Conservation (phyloP, 164 flowering plant species). For the Annona squamosa region DNA sequence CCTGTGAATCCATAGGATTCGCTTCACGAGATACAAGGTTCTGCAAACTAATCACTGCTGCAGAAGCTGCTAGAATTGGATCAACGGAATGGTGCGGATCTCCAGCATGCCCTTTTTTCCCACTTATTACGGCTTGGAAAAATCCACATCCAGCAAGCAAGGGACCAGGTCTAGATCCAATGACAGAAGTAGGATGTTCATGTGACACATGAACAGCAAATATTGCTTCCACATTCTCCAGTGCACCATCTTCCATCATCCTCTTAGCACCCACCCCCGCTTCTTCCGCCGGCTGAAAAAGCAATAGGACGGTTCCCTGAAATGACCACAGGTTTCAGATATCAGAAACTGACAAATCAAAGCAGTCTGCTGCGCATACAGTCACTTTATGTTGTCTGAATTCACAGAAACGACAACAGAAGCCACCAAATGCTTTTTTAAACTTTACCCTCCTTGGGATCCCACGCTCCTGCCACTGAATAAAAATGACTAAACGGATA, state of each 20-base stretch:
- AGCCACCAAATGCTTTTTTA: not conserved
- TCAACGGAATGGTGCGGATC: slow-evolving; percentile 38
- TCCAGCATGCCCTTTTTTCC: slow-evolving; percentile 26
- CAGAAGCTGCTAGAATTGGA: slow-evolving; percentile 65
- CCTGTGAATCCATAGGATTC: slow-evolving; percentile 82
- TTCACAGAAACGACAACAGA: not conserved
- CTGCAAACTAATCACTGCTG: slow-evolving; percentile 77
- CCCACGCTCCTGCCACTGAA: no score
- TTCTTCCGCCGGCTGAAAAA: slow-evolving; percentile 97
- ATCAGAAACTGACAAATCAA: not conserved
- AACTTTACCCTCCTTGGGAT: not conserved
- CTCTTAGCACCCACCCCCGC: slow-evolving; percentile 77
- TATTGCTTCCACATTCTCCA: slow-evolving; percentile 82
- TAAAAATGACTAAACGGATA: no score
- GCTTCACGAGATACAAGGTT: slow-evolving; percentile 84
- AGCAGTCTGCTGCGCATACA: not conserved
- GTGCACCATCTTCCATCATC: slow-evolving; percentile 71
- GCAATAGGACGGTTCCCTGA: slow-evolving; percentile 73
- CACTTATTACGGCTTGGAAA: slow-evolving; percentile 55
- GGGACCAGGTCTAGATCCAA: slow-evolving; percentile 81
- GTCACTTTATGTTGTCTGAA: not conserved
- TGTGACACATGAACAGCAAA: slow-evolving; percentile 74
- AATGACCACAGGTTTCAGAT: slow-evolving; percentile 1
- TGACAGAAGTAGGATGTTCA: slow-evolving; percentile 43
- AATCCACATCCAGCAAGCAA: slow-evolving; percentile 87